Percentiles rank a stretch among this genome's conserved stretches.
Conservation (phyloP, 257 asterid species). For the Mitragyna speciosa region DNA sequence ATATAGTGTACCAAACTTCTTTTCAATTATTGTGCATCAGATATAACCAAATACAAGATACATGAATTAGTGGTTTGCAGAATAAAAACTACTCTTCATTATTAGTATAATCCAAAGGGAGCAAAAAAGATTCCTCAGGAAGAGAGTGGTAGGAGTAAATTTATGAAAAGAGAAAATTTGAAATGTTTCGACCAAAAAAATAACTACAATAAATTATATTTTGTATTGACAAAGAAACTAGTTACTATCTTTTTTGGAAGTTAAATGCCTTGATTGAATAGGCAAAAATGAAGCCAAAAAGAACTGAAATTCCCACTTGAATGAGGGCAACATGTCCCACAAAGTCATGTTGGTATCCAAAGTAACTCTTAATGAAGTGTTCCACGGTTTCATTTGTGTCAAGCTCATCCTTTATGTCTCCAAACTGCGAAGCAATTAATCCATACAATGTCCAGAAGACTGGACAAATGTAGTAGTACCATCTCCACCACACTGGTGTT, state of each 20-base stretch:
- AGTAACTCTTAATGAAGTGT: slow-evolving; percentile 30
- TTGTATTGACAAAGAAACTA: not conserved
- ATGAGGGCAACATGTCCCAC: slow-evolving; percentile 35
- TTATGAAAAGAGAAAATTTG: not conserved
- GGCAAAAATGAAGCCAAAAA: slow-evolving; percentile 41
- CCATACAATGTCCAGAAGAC: slow-evolving; percentile 44
- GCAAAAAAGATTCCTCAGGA: not conserved
- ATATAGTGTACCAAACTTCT: not conserved
- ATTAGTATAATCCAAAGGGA: not conserved
- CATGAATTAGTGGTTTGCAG: not conserved
- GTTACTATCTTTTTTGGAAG: slow-evolving; percentile 36
- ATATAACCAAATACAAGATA: not conserved
- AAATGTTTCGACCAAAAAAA: not conserved
- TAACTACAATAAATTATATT: not conserved
- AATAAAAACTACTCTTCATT: not conserved
- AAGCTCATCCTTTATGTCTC: slow-evolving; percentile 29
- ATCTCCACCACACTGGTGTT: slow-evolving; percentile 54
- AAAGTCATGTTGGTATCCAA: slow-evolving; percentile 34
- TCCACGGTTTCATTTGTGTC: slow-evolving; percentile 33
- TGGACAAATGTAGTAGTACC: slow-evolving; percentile 43
- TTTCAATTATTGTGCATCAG: not conserved
- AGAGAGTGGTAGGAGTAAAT: not conserved
- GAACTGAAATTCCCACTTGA: slow-evolving; percentile 22
- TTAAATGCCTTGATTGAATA: slow-evolving; percentile 41
- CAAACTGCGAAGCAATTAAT: slow-evolving; percentile 38